Conservation (phyloP, 192 early-diverging fungal genomes). For the Coemansia sp. region DNA sequence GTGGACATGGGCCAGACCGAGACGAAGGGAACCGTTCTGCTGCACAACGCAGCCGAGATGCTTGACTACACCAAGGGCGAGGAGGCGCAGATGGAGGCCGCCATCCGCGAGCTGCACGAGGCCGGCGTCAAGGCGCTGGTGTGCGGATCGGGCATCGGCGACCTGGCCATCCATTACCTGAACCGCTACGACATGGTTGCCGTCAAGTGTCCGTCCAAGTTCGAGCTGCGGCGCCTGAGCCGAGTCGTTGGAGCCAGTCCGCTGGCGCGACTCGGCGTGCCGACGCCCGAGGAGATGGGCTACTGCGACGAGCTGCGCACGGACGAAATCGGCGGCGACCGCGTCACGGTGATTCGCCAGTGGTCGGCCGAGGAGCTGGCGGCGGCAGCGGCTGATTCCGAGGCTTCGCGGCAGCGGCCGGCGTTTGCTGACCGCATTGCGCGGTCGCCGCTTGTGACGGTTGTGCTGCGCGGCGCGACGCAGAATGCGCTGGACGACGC, state of each 20-base stretch:
- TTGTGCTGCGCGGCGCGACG: conserved; percentile 95
- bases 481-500: conserved; percentile 94
- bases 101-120: conserved; percentile 84
- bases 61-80: conserved; percentile 94
- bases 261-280: conserved; percentile 87
- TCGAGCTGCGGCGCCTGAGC: conserved; percentile 93
- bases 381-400: background rate
- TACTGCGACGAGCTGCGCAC: conserved; percentile 96
- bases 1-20: conserved; percentile 93
- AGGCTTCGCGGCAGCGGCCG: conserved; percentile 17
- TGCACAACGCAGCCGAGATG: conserved; percentile 96
- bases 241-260: conserved; percentile 90
- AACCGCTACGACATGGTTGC: conserved; percentile 91
- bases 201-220: conserved; percentile 90
- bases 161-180: conserved; percentile 91
- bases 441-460: conserved; percentile 82
- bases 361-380: conserved; percentile 34
- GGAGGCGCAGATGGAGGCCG: conserved; percentile 85
- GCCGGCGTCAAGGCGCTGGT: conserved; percentile 91
- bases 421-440: conserved; percentile 68
- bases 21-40: conserved; percentile 98
- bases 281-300: conserved; percentile 96
- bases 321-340: conserved; percentile 95
- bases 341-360: conserved; percentile 97
- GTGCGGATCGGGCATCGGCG: conserved; percentile 84